These are phyloP conservation scores for Ustilago sp. DNA, from an alignment of 1,284 basidiomycete genomes.

Conservation along the genomic window DNA sequence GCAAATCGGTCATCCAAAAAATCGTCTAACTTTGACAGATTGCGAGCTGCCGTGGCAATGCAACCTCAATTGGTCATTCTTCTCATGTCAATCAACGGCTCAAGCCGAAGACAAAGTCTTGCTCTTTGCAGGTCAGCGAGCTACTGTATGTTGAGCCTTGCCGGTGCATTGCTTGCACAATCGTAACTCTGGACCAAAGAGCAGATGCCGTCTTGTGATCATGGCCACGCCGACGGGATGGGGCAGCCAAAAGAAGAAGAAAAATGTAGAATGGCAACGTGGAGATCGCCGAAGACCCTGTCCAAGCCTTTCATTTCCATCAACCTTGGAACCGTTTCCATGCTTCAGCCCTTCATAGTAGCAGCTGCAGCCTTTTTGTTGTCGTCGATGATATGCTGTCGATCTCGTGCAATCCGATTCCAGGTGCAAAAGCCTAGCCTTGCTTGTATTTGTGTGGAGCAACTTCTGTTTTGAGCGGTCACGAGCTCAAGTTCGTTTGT, in stretches of 20 bases:
- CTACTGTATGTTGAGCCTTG: background rate
- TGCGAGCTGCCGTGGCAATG: background rate
- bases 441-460: background rate
- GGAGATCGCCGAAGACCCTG: conserved; percentile 44
- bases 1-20: background rate
- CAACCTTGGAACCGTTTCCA: conserved; percentile 3
- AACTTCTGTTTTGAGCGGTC: background rate
- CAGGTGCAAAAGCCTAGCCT: too few species aligned
- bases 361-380: background rate
- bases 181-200: background rate
- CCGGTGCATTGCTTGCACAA: background rate
- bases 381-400: too few species aligned
- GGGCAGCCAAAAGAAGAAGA: conserved; percentile 4
- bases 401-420: too few species aligned
- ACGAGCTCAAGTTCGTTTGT: background rate
- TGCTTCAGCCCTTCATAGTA: background rate
- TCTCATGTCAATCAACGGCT: background rate
- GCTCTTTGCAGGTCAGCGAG: background rate
- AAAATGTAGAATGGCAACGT: background rate
- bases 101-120: conserved; percentile 1
- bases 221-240: background rate
- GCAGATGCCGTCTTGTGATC: conserved; percentile 6
- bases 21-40: background rate
- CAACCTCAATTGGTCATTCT: background rate
- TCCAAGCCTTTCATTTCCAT: background rate